Percentiles rank a stretch among this genome's conserved stretches.
Evolutionary conservation across 768 basidiomycete species (phyloP).

Genomic region (Russula sp.): DNA sequence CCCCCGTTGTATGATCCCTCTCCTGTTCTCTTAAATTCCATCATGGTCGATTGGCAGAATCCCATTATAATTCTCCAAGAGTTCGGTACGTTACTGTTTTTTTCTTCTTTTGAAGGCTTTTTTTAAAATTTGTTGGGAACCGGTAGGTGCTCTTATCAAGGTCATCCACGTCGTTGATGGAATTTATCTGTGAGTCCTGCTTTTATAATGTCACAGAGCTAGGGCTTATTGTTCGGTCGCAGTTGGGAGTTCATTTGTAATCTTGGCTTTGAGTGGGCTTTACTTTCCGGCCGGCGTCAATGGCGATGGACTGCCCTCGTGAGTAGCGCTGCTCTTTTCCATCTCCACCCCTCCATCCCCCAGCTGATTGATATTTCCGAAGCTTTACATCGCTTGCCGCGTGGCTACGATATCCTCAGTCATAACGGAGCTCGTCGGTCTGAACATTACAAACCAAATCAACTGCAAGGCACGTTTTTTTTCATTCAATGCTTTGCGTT

Average conservation of each 20-base stretch:
- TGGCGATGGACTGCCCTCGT: conserved; percentile 19
- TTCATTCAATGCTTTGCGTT: not conserved
- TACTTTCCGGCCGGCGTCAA: conserved; percentile 8
- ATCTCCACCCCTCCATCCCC: not conserved
- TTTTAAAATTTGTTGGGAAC: too few species aligned
- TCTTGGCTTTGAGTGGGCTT: conserved; percentile 15
- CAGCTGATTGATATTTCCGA: not conserved
- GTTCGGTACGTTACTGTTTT: not conserved
- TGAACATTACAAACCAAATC: conserved; percentile 2
- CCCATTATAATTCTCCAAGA: conserved; percentile 5
- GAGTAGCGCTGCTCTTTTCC: not conserved
- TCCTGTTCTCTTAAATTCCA: not conserved
- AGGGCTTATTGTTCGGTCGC: not conserved
- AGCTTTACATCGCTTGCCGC: conserved; percentile 17
- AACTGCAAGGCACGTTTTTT: conserved; percentile 12
- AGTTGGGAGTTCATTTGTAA: conserved; percentile 21
- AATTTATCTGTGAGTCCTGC: conserved; percentile 15
- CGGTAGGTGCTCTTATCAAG: conserved; percentile 14
- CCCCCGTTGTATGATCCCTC: not conserved
- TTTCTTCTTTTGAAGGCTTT: too few species aligned
- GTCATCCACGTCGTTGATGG: conserved; percentile 18
- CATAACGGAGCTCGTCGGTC: conserved; percentile 7
- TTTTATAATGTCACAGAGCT: not conserved
- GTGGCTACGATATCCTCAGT: conserved; percentile 4
- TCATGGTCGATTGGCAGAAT: conserved; percentile 20